Conservation (phyloP, 768 basidiomycete genomes). For the Lentinula edodes region DNA sequence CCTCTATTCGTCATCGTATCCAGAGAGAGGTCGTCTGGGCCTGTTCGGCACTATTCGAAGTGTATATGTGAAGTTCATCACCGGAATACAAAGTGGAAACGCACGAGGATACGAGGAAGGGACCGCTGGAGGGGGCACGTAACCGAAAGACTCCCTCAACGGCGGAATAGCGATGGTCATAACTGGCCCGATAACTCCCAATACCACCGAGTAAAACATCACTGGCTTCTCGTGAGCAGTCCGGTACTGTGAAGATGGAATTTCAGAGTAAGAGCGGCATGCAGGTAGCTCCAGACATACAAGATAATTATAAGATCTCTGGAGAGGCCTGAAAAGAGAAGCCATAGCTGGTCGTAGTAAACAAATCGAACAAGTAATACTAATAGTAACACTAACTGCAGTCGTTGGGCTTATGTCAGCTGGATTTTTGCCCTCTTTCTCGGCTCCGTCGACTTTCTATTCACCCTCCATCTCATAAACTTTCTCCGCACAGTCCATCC, state of each 20-base stretch:
- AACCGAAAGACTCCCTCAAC: slow-evolving; percentile 67
- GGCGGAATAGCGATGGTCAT: slow-evolving; percentile 75
- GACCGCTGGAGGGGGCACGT: slow-evolving; percentile 57
- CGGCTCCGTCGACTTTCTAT: neutral
- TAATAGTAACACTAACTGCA: no score
- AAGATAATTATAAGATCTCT: slow-evolving; percentile 4
- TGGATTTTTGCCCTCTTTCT: neutral
- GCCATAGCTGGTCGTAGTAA: slow-evolving; percentile 13
- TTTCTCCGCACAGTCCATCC: neutral
- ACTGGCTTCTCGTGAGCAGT: slow-evolving; percentile 88
- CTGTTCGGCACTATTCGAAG: slow-evolving; percentile 58
- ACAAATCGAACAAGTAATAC: slow-evolving; percentile 25
- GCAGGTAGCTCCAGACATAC: slow-evolving; percentile 12
- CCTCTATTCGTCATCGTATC: slow-evolving; percentile 57
- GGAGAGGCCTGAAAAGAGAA: slow-evolving; percentile 4
- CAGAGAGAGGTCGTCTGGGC: slow-evolving; percentile 58
- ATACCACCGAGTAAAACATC: slow-evolving; percentile 78
- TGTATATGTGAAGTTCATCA: neutral
- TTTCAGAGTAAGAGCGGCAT: neutral
- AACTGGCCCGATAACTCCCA: slow-evolving; percentile 73
- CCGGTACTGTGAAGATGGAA: slow-evolving; percentile 56
- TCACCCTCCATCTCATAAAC: slow-evolving; percentile 9
- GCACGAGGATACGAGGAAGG: slow-evolving; percentile 78
- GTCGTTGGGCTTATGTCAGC: neutral
- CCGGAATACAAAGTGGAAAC: slow-evolving; percentile 22